phyloP scores from a whole-genome alignment of 129 eudicot genomes.

The Flaveria ramosissima region DNA sequence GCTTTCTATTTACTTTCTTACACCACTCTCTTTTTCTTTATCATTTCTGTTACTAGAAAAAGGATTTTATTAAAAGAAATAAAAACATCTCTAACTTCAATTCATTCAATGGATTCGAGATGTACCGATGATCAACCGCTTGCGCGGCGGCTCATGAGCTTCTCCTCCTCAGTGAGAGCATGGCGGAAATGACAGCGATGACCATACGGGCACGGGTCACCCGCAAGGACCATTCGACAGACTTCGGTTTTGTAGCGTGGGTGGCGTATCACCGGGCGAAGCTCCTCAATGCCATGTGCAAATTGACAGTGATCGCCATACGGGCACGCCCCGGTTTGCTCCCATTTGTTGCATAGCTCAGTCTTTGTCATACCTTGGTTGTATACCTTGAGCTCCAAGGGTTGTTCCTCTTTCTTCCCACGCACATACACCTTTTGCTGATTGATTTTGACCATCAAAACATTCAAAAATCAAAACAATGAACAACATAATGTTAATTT shows the following conservation, averaged over 20 bases:
- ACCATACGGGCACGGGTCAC: conserved; percentile 85
- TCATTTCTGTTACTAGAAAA: conserved; percentile 33
- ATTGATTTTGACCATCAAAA: background rate
- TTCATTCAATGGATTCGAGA: conserved; percentile 10
- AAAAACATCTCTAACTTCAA: conserved; percentile 29
- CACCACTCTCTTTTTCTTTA: conserved; percentile 11
- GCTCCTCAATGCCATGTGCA: conserved; percentile 89
- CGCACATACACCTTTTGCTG: conserved; percentile 78
- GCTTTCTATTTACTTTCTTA: conserved; percentile 31
- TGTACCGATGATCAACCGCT: conserved; percentile 23
- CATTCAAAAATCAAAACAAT: conserved; percentile 8
- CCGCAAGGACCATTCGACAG: conserved; percentile 84
- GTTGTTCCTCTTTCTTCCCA: conserved; percentile 57
- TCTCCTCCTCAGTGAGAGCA: conserved; percentile 69
- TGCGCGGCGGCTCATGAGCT: conserved; percentile 42
- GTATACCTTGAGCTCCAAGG: conserved; percentile 69
- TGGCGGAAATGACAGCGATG: conserved; percentile 99
- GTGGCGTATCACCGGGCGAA: conserved; percentile 86
- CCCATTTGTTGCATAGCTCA: conserved; percentile 98
- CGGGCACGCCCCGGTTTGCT: conserved; percentile 84
- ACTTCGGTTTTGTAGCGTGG: conserved; percentile 99
- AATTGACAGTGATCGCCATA: conserved; percentile 88
- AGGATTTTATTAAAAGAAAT: conserved; percentile 35
- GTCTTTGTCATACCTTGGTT: conserved; percentile 90
- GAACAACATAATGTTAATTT: background rate